These are phyloP conservation scores for Mycena crocata DNA, from an alignment of 768 basidiomycete species.

Conservation along the genomic window DNA sequence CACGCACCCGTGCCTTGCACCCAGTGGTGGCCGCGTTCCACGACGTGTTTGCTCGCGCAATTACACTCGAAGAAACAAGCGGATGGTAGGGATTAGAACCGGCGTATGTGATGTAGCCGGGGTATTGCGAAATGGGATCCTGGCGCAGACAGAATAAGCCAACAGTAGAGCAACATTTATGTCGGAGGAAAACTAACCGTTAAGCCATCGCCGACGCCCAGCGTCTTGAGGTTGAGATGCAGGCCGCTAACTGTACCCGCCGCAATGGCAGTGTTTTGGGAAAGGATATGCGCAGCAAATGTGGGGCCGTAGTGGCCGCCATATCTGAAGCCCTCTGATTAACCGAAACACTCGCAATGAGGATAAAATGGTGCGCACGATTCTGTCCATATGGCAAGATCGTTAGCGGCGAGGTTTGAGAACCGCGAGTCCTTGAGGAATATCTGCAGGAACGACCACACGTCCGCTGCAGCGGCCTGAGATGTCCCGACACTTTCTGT, in stretches of 20 bases:
- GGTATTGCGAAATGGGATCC: conserved; percentile 58
- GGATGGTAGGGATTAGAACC: conserved; percentile 67
- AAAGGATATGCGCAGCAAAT: conserved; percentile 73
- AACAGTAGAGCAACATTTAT: not conserved
- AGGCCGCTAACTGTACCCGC: conserved; percentile 57
- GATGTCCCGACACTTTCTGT: conserved; percentile 61
- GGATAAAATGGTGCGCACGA: conserved; percentile 49
- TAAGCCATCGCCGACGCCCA: conserved; percentile 72
- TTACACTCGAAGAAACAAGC: conserved; percentile 56
- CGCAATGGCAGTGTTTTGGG: conserved; percentile 69
- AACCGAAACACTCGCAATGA: not conserved
- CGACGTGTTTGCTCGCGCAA: conserved; percentile 55
- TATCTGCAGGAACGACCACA: conserved; percentile 75
- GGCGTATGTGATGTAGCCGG: conserved; percentile 68
- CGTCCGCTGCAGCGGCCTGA: conserved; percentile 63
- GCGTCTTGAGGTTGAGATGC: conserved; percentile 66
- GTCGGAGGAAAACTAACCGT: conserved; percentile 49
- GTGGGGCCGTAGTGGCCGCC: conserved; percentile 80
- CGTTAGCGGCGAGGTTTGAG: conserved; percentile 55
- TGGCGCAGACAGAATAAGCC: not conserved
- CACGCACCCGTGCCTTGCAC: conserved; percentile 60
- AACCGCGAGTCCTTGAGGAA: conserved; percentile 69
- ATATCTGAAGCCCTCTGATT: conserved; percentile 53
- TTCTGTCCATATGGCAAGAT: conserved; percentile 74
- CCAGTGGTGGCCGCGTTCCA: conserved; percentile 57